Percentiles rank a stretch among this genome's conserved stretches.
These are phyloP conservation scores for Exobasidium rhododendri DNA, from an alignment of 1,284 basidiomycete species.

Conservation along the genomic window DNA sequence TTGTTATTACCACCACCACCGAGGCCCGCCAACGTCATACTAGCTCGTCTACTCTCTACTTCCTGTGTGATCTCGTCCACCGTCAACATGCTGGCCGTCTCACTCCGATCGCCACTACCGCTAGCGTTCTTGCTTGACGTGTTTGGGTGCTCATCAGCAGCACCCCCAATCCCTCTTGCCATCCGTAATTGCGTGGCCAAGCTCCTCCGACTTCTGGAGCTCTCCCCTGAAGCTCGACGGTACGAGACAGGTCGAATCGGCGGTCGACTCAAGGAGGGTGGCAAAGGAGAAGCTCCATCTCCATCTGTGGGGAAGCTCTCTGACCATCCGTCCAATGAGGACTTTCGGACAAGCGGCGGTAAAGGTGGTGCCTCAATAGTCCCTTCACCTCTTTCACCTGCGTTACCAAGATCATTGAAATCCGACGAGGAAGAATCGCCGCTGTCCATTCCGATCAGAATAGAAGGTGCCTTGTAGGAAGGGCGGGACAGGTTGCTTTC, in stretches of 20 bases:
- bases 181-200: conserved; percentile 35
- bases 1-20: too few species aligned
- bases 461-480: conserved; percentile 22
- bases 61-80: conserved; percentile 97
- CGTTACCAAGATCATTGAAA: too few species aligned
- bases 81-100: conserved; percentile 86
- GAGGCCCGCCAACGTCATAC: conserved; percentile 42
- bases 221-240: conserved; percentile 39
- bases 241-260: conserved; percentile 23
- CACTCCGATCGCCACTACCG: conserved; percentile 64
- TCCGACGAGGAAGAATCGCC: conserved; percentile 19
- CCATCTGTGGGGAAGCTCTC: conserved; percentile 19
- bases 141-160: too few species aligned
- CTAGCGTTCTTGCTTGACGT: neutral
- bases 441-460: conserved; percentile 32
- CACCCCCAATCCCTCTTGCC: conserved; percentile 15
- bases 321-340: conserved; percentile 45
- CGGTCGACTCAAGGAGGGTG: conserved; percentile 7
- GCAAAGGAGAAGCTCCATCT: conserved; percentile 33
- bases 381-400: too few species aligned
- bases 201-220: conserved; percentile 33
- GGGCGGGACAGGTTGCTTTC: conserved; percentile 12
- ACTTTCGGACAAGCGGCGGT: conserved; percentile 34
- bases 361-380: conserved; percentile 24
- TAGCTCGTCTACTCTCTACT: conserved; percentile 76